Evolutionary conservation across 164 flowering plant genomes (phyloP), one percentile per base, ranked within the genome.

Genomic region (Vitis rupestris): DNA sequence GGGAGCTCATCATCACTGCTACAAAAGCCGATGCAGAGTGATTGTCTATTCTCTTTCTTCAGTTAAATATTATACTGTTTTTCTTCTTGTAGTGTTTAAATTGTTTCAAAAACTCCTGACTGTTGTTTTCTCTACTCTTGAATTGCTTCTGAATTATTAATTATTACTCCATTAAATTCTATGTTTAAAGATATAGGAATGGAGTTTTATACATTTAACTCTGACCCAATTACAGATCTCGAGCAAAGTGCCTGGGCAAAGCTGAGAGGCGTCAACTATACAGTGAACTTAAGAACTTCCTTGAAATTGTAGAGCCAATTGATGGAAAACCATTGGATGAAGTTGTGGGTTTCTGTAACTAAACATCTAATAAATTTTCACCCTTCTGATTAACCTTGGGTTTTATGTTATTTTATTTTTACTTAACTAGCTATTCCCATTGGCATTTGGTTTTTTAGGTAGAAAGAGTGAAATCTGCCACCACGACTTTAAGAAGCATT

Each of bases 1-100:
- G 98, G 71, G 94, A 92, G 74, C 12, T 92, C 62, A 75, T 83
- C 62, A 76, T 92, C 61, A 86, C 95, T 76, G 97, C 98, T 71
- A 53, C 78, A 63, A 90, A 90, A 78, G 63, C 84, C 51, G 87
- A 89, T 69, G 56, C 89, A 82, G 89, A 79, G 97, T 90, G 80
- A 84, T 79, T 31, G 72, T 67, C 83, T 78, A 17, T 65, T 76
- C 78, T 75, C 57, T 78, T 75, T 63, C 70, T 74, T 72, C 68
- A 76, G 72, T 76, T 76, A 69, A 71, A 73, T 0, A 51, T 51
- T 70, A 31, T 19, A 31, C 17, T 44, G 57, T 27, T 9, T 5
- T 57, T 16, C 60, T 29, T 30, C n/a, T 50, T 9, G 30, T 9
- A n/a, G 5, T 57, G 10, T 16, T 58, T 58, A 15, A 58, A 53